A percentile compares a stretch with the other conserved stretches of the same genome.
Evolutionary conservation across 78 protist genomes (phyloP).

Genomic region (Planoprotostelium fungivorum): DNA sequence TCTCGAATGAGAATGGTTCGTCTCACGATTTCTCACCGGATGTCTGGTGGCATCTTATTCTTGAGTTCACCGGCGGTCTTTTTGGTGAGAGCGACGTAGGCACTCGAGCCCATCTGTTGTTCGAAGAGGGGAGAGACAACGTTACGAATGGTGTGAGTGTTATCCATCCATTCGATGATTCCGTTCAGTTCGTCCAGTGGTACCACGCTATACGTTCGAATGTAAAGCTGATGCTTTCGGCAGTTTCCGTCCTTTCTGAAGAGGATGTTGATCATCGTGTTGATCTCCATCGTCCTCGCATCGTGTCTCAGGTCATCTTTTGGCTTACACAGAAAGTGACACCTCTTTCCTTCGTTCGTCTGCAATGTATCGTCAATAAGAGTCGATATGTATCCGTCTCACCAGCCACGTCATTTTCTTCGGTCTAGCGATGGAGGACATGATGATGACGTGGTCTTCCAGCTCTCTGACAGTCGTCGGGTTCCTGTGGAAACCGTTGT

Average conservation of each 20-base stretch:
- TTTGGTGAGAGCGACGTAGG: not conserved
- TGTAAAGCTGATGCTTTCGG: conserved; percentile 46
- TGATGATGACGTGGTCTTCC: conserved; percentile 47
- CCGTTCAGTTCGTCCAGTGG: conserved; percentile 85
- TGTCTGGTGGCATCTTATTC: not conserved
- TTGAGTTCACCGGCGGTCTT: not conserved
- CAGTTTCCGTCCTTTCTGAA: conserved; percentile 58
- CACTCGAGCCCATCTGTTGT: not conserved
- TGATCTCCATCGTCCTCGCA: conserved; percentile 84
- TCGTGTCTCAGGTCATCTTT: conserved; percentile 95
- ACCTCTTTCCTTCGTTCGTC: conserved; percentile 51
- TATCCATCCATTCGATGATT: conserved; percentile 89
- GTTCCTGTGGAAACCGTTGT: not conserved
- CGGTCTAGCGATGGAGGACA: conserved; percentile 81
- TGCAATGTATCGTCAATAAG: not conserved
- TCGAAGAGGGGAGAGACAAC: conserved; percentile 23
- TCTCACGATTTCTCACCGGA: not conserved
- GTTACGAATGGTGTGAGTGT: conserved; percentile 39
- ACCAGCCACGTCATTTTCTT: conserved; percentile 42
- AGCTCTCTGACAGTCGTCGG: conserved; percentile 38
- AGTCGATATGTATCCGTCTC: not conserved
- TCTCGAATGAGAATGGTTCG: too few species aligned
- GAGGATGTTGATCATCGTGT: conserved; percentile 70
- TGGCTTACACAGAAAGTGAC: conserved; percentile 84
- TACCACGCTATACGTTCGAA: conserved; percentile 80